A percentile compares a stretch with the other conserved stretches of the same genome.
phyloP scores from a whole-genome alignment of 2,329 filamentous ascomycete species.

The Fusarium solani-melongenae region DNA sequence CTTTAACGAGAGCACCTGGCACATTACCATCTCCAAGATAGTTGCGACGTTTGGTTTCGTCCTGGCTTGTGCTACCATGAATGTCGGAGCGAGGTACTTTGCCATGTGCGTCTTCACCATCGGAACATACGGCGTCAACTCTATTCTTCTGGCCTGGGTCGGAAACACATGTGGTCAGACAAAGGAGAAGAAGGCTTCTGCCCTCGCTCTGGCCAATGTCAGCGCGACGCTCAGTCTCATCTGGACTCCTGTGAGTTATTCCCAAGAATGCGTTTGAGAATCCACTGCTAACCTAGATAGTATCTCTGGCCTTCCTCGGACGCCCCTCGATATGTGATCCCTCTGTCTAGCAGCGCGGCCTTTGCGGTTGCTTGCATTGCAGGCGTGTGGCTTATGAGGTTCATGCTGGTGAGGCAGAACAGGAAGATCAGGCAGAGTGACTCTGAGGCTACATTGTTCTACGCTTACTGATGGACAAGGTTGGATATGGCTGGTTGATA shows the following conservation, averaged over 20 bases:
- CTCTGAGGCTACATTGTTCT: constrained; percentile 38
- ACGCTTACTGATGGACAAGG: constrained; percentile 27
- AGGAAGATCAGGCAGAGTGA: constrained; percentile 40
- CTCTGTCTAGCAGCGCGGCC: constrained; percentile 32
- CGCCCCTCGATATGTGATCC: constrained; percentile 34
- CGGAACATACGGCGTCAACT: constrained; percentile 52
- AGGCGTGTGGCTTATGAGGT: constrained; percentile 41
- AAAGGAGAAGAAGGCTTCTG: constrained; percentile 59
- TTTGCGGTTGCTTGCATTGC: constrained; percentile 49
- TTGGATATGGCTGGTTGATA: neutral
- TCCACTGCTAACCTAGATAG: neutral
- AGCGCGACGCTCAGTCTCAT: constrained; percentile 33
- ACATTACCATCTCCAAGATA: constrained; percentile 55
- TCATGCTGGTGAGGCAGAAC: constrained; percentile 43
- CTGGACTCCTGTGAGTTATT: constrained; percentile 31
- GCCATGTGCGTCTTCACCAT: constrained; percentile 53
- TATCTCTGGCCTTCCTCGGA: constrained; percentile 37
- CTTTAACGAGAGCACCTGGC: constrained; percentile 58
- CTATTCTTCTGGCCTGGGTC: constrained; percentile 58
- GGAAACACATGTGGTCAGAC: constrained; percentile 56
- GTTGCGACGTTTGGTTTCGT: constrained; percentile 49
- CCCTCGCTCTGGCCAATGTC: constrained; percentile 48
- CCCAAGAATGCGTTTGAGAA: fast-evolving
- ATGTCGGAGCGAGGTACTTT: constrained; percentile 36
- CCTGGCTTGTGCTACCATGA: constrained; percentile 41